Evolutionary conservation across 1,284 basidiomycete species (phyloP).

Genomic region (Cutaneotrichosporon arboriforme): DNA sequence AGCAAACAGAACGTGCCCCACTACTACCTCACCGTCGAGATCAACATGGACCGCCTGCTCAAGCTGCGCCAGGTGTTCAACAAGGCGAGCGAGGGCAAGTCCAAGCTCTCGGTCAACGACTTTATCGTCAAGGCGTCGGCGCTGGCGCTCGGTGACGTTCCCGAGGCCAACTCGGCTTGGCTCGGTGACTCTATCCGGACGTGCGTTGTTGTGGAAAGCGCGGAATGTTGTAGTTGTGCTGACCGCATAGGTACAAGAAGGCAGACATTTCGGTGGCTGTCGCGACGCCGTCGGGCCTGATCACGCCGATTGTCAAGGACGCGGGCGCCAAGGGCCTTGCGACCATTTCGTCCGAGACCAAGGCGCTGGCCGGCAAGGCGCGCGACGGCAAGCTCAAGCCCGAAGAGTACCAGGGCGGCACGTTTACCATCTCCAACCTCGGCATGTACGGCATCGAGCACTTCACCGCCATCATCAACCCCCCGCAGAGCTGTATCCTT

Average conservation of each 20-base stretch:
- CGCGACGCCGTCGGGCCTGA: conserved; percentile 90
- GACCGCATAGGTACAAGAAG: conserved; percentile 75
- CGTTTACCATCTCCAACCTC: conserved; percentile 98
- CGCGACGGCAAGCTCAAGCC: conserved; percentile 94
- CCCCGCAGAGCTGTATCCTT: conserved; percentile 95
- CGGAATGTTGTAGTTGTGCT: too few species aligned
- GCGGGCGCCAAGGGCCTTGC: conserved; percentile 87
- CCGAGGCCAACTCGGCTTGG: conserved; percentile 98
- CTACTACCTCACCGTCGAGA: conserved; percentile 92
- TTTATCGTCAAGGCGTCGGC: conserved; percentile 95
- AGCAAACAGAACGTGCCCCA: conserved; percentile 93
- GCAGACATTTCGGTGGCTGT: conserved; percentile 97
- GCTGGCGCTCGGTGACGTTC: conserved; percentile 87
- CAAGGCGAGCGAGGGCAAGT: conserved; percentile 65
- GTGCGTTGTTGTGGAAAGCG: conserved; percentile 55
- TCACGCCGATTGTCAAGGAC: conserved; percentile 96
- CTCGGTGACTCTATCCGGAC: conserved; percentile 91
- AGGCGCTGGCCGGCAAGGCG: conserved; percentile 87
- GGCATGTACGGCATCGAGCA: conserved; percentile 95
- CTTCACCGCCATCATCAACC: conserved; percentile 99
- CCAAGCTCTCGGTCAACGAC: conserved; percentile 96
- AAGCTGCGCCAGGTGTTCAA: conserved; percentile 97
- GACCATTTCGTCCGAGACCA: conserved; percentile 85
- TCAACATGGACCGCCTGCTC: conserved; percentile 88
- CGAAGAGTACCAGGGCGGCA: conserved; percentile 96